phyloP scores from a whole-genome alignment of 495 filamentous ascomycete species.

The Xylaria longipes region DNA sequence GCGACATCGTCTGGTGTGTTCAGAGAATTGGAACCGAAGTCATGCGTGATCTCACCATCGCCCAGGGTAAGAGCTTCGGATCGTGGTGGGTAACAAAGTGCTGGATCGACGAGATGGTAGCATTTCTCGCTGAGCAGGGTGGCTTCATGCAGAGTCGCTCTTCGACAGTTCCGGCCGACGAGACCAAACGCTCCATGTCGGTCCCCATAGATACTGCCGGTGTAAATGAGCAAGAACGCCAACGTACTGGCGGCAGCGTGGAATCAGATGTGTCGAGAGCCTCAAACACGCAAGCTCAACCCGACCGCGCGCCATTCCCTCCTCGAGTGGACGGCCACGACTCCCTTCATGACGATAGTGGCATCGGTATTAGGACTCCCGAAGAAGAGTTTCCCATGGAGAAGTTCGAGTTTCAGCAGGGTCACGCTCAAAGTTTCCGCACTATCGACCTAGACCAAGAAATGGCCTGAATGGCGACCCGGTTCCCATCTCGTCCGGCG shows the following conservation, averaged over 20 bases:
- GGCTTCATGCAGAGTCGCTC: conserved; percentile 76
- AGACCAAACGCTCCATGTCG: conserved; percentile 39
- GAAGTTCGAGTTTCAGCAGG: conserved; percentile 55
- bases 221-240: conserved; percentile 44
- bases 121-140: conserved; percentile 89
- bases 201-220: conserved; percentile 26
- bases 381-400: conserved; percentile 63
- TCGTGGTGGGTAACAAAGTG: conserved; percentile 99
- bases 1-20: conserved; percentile 72
- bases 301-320: conserved; percentile 52
- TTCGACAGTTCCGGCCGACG: conserved; percentile 16
- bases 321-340: conserved; percentile 40
- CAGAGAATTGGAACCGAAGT: conserved; percentile 71
- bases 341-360: conserved; percentile 64
- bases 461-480: conserved; percentile 8
- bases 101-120: conserved; percentile 94
- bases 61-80: conserved; percentile 83
- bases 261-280: conserved; percentile 46
- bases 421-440: conserved; percentile 23
- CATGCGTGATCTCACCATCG: conserved; percentile 81
- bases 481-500: background rate
- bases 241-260: conserved; percentile 53
- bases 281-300: conserved; percentile 49
- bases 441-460: conserved; percentile 14
- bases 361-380: conserved; percentile 68